Conservation (phyloP, 208 protist genomes). For the Acanthamoeba triangularis region DNA sequence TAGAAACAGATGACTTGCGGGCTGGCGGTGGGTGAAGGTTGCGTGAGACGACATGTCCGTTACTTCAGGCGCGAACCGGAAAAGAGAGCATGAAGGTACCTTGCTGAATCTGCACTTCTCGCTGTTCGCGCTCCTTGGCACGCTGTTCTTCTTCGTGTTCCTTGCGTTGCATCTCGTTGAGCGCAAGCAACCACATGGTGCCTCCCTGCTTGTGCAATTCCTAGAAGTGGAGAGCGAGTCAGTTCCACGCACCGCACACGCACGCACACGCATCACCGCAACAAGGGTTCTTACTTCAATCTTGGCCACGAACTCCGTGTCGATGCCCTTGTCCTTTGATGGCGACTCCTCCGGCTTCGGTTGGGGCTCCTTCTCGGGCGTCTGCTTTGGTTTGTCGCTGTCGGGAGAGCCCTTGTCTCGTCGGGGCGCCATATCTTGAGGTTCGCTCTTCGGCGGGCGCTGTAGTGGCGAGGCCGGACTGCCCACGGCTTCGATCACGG, state of each 20-base stretch:
- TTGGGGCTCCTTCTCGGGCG: not conserved
- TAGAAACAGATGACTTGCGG: not conserved
- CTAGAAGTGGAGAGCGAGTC: not conserved
- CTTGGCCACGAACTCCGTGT: conserved; percentile 24
- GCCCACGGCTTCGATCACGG: conserved; percentile 21
- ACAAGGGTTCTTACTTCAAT: not conserved
- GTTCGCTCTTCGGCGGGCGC: not conserved
- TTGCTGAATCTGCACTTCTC: not conserved
- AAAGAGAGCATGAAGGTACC: not conserved
- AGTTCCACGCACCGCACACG: too few species aligned
- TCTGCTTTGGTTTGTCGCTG: not conserved
- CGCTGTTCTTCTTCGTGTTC: conserved; percentile 13
- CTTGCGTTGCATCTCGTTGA: conserved; percentile 49
- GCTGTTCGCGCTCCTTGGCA: not conserved
- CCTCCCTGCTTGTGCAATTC: conserved; percentile 76
- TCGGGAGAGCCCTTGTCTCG: conserved; percentile 1
- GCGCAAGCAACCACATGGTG: conserved; percentile 42
- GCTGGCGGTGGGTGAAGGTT: not conserved
- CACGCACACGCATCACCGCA: too few species aligned
- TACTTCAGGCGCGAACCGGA: too few species aligned
- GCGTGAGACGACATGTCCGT: too few species aligned
- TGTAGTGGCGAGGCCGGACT: not conserved
- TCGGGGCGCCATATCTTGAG: not conserved
- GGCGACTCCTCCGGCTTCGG: not conserved
- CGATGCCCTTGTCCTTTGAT: not conserved